These are phyloP conservation scores for Groenewaldozyma tartarivorans DNA, from an alignment of 805 yeast genomes.

Conservation along the genomic window DNA sequence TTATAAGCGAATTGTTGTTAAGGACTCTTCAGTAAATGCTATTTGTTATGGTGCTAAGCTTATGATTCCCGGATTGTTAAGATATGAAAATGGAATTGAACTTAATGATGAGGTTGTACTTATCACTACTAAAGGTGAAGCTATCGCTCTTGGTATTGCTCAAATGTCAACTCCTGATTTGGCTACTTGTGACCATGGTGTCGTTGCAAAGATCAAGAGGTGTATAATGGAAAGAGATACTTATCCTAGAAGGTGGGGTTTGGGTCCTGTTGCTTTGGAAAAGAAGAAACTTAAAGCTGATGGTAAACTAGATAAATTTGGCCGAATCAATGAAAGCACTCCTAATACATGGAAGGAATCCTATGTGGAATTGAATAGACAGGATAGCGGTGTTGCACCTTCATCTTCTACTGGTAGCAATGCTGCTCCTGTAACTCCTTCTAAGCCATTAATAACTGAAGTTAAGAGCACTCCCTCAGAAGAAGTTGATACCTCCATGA, in stretches of 20 bases:
- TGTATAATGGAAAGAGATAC: conserved; percentile 99
- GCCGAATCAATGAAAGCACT: conserved; percentile 87
- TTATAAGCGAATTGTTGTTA: conserved; percentile 92
- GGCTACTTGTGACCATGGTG: conserved; percentile 96
- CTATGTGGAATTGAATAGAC: conserved; percentile 45
- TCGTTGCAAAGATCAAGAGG: conserved; percentile 96
- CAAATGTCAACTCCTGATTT: conserved; percentile 98
- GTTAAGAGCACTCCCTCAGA: conserved; percentile 6
- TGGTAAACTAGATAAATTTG: conserved; percentile 94
- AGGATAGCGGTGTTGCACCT: conserved; percentile 14
- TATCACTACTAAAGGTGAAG: conserved; percentile 99
- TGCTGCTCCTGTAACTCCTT: conserved; percentile 15
- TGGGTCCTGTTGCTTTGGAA: conserved; percentile 97
- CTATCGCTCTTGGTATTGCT: conserved; percentile 95
- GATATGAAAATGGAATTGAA: conserved; percentile 97
- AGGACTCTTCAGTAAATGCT: conserved; percentile 93
- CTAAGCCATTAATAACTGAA: conserved; percentile 16
- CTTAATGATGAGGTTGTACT: conserved; percentile 95
- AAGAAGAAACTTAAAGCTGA: conserved; percentile 96
- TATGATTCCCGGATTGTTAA: conserved; percentile 96
- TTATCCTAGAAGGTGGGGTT: conserved; percentile 99
- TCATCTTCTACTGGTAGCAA: conserved; percentile 16
- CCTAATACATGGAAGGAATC: conserved; percentile 86
- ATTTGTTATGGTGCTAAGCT: conserved; percentile 98
- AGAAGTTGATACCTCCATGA: conserved; percentile 2